These are phyloP conservation scores for Hymenoscyphus occultus DNA, from an alignment of 2,329 filamentous ascomycete species.

Conservation along the genomic window DNA sequence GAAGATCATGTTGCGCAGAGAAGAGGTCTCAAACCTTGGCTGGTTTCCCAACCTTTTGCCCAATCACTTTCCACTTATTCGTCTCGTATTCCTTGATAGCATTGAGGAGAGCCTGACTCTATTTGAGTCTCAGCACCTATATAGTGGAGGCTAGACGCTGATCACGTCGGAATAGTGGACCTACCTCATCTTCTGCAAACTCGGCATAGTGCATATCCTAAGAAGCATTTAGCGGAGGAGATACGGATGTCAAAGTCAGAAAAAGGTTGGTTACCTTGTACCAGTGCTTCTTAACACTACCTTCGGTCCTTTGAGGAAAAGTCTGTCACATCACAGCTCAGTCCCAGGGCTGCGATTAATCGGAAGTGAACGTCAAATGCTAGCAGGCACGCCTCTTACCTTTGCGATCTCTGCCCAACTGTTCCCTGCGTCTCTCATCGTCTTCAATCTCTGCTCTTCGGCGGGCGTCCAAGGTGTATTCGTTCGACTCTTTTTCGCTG, in stretches of 20 bases:
- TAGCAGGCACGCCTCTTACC: conserved; percentile 48
- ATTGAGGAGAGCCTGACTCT: conserved; percentile 64
- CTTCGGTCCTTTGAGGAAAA: conserved; percentile 90
- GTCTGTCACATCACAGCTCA: conserved; percentile 51
- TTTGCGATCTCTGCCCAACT: conserved; percentile 99
- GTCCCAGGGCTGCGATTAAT: conserved; percentile 26
- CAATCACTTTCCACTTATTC: conserved; percentile 98
- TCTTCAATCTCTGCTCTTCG: conserved; percentile 88
- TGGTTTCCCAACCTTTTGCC: conserved; percentile 94
- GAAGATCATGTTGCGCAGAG: not conserved
- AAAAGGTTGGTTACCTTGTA: conserved; percentile 67
- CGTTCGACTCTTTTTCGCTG: conserved; percentile 89
- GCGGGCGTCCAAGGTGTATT: conserved; percentile 98
- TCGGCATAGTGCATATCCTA: conserved; percentile 99
- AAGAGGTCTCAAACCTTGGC: conserved; percentile 65
- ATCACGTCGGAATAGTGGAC: conserved; percentile 16
- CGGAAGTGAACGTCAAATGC: not conserved
- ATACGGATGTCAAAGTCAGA: not conserved
- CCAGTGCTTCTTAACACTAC: conserved; percentile 99
- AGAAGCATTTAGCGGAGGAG: conserved; percentile 19
- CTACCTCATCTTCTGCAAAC: conserved; percentile 94
- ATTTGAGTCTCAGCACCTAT: conserved; percentile 31
- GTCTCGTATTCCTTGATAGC: conserved; percentile 99
- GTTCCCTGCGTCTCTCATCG: conserved; percentile 87
- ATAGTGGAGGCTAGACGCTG: conserved; percentile 7